Evolutionary conservation across 2,329 filamentous ascomycete species (phyloP).

Genomic region (Clonostachys rhizophaga): DNA sequence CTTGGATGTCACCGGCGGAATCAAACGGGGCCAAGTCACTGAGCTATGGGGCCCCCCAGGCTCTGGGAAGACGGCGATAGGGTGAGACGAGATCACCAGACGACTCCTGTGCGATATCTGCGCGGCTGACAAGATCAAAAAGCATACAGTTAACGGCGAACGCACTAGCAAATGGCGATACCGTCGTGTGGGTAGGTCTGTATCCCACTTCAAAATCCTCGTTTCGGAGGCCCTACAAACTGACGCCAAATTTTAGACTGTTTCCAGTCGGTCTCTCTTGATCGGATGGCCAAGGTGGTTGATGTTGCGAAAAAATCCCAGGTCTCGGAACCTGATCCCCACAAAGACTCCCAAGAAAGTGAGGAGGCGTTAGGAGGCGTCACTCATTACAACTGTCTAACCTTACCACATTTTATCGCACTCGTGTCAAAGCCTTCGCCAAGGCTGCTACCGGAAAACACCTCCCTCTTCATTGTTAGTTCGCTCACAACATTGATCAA

Average conservation of each 20-base stretch:
- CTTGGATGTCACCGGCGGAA: constrained; percentile 39
- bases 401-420: constrained; percentile 69
- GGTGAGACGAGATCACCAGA: constrained; percentile 44
- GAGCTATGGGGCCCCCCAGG: constrained; percentile 88
- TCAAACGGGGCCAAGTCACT: constrained; percentile 72
- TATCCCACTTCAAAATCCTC: constrained; percentile 13
- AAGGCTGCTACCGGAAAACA: constrained; percentile 55
- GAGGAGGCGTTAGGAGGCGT: constrained; percentile 16
- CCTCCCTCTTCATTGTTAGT: constrained; percentile 72
- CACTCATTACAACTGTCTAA: constrained; percentile 46
- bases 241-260: constrained; percentile 29
- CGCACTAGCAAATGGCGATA: constrained; percentile 53
- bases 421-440: constrained; percentile 65
- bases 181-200: constrained; percentile 81
- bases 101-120: too few species aligned
- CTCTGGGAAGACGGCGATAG: constrained; percentile 77
- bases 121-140: constrained; percentile 6
- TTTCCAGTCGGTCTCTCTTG: constrained; percentile 31
- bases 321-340: constrained; percentile 7
- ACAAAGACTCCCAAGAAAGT: background rate
- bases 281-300: constrained; percentile 18
- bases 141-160: constrained; percentile 68
- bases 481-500: constrained; percentile 73
- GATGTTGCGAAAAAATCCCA: constrained; percentile 8
- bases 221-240: background rate